These are phyloP conservation scores for Neophaeococcomyces aloes DNA, from an alignment of 2,329 filamentous ascomycete genomes.

Conservation along the genomic window DNA sequence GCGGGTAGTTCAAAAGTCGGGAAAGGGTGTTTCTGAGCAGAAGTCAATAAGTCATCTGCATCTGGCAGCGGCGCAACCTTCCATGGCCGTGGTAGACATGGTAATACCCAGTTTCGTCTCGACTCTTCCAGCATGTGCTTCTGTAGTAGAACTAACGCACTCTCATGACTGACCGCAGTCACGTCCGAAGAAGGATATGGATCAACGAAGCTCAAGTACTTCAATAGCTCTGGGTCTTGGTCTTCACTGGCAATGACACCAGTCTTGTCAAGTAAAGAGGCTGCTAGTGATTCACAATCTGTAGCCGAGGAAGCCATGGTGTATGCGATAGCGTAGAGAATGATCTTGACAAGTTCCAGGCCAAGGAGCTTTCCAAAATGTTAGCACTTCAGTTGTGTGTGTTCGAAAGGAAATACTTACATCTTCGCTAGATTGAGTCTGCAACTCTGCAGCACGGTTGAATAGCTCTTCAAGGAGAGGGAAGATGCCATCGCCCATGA, in stretches of 20 bases:
- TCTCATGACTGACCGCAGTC: conserved; percentile 53
- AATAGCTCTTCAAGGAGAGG: conserved; percentile 83
- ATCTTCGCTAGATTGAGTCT: conserved; percentile 87
- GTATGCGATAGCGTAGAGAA: conserved; percentile 88
- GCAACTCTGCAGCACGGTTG: conserved; percentile 76
- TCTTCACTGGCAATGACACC: conserved; percentile 78
- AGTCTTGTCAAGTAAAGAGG: conserved; percentile 79
- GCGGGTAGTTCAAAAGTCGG: conserved; percentile 66
- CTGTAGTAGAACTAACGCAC: conserved; percentile 71
- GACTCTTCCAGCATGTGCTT: conserved; percentile 74
- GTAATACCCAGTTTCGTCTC: conserved; percentile 61
- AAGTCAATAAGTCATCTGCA: conserved; percentile 48
- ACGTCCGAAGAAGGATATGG: conserved; percentile 58
- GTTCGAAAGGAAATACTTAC: conserved; percentile 42
- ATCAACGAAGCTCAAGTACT: conserved; percentile 75
- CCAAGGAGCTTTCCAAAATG: conserved; percentile 43
- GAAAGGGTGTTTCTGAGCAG: conserved; percentile 61
- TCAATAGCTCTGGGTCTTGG: conserved; percentile 43
- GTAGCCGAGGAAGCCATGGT: conserved; percentile 61
- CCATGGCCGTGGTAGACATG: conserved; percentile 50
- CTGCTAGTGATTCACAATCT: conserved; percentile 61
- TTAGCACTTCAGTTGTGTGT: conserved; percentile 12
- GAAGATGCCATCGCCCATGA: conserved; percentile 78
- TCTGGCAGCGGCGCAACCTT: conserved; percentile 31
- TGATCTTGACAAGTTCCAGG: conserved; percentile 89